Evolutionary conservation across 2,329 filamentous ascomycete species (phyloP), one percentile per base, ranked within the genome.

Genomic region (Cladosporium phlei): DNA sequence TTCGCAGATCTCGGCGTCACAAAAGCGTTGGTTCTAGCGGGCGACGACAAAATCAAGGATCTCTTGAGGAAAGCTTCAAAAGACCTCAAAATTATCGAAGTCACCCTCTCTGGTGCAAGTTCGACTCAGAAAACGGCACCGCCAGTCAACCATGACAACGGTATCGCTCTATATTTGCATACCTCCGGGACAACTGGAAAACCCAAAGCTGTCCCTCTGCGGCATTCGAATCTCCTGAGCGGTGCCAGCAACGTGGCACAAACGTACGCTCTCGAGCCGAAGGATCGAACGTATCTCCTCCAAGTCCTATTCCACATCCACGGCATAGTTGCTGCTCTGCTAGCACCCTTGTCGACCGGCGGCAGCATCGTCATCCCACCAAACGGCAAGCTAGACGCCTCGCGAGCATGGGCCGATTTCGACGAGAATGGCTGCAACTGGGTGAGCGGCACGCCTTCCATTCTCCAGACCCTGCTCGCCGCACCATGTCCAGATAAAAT

Each of bases 381-480:
- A 5, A 10, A 10, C 5, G 30, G 30, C 30, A 10, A 5, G 3
- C 5, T 10, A 10, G 9, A 10, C 4, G 30, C 8, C 14, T 30
- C 4, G 87, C 88, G 8, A 77, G 79, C 1, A 82, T 95, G 88
- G 88, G 66, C 68, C 19, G 83, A 91, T 65, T 93, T 93, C 60
- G 75, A 75, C 55, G 72, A 75, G 5, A 75, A 89, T 70, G 74
- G 80, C 54, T 88, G 87, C 21, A 94, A 88, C 65, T 95, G 88
- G 88, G 94, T 93, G 69, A 93, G 88, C 0, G 88, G 88, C 1
- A 88, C 91, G 12, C 88, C 88, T 1, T 93, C 88, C 1, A 93
- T 94, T 63, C 88, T 94, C 66, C 88, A 93, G 62, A 91, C 94
- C 59, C 75, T 95, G 3, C 79, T 95, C 48, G 14, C 22, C n/a